Evolutionary conservation across 805 yeast genomes (phyloP).

Genomic region (Kuraishia piskuri): DNA sequence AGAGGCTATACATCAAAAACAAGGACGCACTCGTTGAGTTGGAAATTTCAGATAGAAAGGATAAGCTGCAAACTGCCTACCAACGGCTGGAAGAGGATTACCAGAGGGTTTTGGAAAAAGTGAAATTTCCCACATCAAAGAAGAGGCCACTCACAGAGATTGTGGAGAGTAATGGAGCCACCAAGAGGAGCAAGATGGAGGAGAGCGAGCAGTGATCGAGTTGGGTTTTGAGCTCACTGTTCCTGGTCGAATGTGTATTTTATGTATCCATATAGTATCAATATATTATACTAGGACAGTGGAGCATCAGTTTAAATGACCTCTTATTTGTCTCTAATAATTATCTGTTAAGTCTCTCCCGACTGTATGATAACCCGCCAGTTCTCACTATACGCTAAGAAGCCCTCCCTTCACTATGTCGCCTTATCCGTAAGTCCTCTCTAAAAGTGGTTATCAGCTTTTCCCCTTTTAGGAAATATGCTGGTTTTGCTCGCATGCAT

Average conservation of each 20-base stretch:
- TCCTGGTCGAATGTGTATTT: no score
- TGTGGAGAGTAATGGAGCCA: background rate
- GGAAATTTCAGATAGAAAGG: slow-evolving; percentile 54
- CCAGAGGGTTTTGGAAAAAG: slow-evolving; percentile 37
- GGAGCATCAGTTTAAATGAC: no score
- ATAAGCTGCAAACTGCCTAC: slow-evolving; percentile 71
- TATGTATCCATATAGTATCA: no score
- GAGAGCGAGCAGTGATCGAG: background rate
- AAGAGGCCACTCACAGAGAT: background rate
- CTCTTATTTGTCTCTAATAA: no score
- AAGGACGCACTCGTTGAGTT: slow-evolving; percentile 65
- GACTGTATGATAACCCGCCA: no score
- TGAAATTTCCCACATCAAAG: slow-evolving; percentile 8
- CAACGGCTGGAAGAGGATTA: slow-evolving; percentile 66
- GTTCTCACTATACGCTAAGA: background rate
- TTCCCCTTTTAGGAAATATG: background rate
- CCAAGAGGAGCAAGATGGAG: background rate
- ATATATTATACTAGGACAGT: no score
- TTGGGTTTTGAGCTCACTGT: background rate
- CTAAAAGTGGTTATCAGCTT: background rate
- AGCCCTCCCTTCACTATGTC: background rate
- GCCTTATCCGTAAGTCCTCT: background rate
- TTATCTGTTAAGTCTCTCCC: no score
- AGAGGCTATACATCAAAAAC: slow-evolving; percentile 70
- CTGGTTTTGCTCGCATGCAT: background rate